Base-by-base conservation (phyloP, 805 yeast genomes). In the Kazachstania kunashirensis region DNA sequence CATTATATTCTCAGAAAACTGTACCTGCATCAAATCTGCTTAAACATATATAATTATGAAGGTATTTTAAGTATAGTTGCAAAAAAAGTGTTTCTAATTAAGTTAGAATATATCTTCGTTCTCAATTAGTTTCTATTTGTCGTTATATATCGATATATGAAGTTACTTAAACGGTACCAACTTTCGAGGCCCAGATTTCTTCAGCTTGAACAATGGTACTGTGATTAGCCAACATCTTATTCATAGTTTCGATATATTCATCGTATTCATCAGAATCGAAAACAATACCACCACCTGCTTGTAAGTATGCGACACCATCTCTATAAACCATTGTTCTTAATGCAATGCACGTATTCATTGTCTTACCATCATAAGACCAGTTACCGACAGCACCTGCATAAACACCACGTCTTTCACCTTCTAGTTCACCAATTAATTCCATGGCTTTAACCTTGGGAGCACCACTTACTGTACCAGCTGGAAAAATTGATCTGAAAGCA, bases 241-340 rank as follows among this genome's bases (percentile, higher is more conserved):
- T 92, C 81, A 92, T 79, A 2, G 97, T 92, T 66, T 92, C 98
- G 33, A 86, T 67, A 59, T 86, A 92, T 65, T 92, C 98, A 44
- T 89, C 98, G 51, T 79, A 77, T 39, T 94, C 95, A 58, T 92
- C 96, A 45, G 94, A 81, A 58, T 92, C 98, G 57, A 68, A 79
- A 17, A 92, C 98, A 57, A 92, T 92, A 41, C 99, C 99, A 39
- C 99, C 99, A 46, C 99, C 98, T 2, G 98, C 97, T 67, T 92
- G 99, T 49, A 92, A 68, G 52, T 86, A 89, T 0, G 96, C 96
- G 36, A 74, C 68, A 18, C 88, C 89, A 48, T 89, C 84, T 56
- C 92, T 92, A 55, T 74, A 80, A 31, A 92, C 86, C 98, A 92
- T 89, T 0, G 99, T 92, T 63, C 99, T 75, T 50, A 92, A 67